Conservation (phyloP, 1,284 basidiomycete species). For the Irpex lacteus region DNA sequence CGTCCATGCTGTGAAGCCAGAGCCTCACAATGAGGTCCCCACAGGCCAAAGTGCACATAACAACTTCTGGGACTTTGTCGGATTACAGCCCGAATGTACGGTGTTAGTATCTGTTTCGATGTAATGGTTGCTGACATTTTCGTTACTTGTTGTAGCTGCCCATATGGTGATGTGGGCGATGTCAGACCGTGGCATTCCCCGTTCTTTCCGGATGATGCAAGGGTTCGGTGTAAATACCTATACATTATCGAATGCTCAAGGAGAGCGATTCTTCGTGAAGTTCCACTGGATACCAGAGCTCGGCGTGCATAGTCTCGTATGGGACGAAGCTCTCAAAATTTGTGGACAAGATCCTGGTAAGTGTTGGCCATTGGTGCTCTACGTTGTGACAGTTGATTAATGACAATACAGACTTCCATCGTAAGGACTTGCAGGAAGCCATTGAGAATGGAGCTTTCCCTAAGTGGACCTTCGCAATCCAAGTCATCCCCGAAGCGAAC, state of each 20-base stretch:
- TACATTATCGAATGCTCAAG: conserved; percentile 63
- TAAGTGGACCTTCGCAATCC: conserved; percentile 77
- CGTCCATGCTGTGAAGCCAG: conserved; percentile 78
- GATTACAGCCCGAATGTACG: conserved; percentile 60
- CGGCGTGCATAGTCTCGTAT: conserved; percentile 78
- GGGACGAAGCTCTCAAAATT: conserved; percentile 86
- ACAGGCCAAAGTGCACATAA: conserved; percentile 71
- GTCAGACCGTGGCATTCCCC: conserved; percentile 79
- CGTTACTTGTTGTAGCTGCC: conserved; percentile 42
- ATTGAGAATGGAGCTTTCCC: conserved; percentile 67
- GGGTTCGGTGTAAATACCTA: conserved; percentile 85
- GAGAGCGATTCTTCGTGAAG: conserved; percentile 78
- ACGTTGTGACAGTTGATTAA: neutral
- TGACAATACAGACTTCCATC: conserved; percentile 60
- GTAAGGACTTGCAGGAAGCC: conserved; percentile 77
- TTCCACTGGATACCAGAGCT: conserved; percentile 83
- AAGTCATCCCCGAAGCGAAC: conserved; percentile 62
- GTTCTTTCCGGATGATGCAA: conserved; percentile 84
- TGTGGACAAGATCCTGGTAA: conserved; percentile 73
- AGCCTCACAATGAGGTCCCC: conserved; percentile 74
- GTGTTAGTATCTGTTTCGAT: conserved; percentile 3
- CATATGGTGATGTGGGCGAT: conserved; percentile 85
- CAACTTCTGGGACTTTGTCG: conserved; percentile 82
- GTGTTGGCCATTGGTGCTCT: conserved; percentile 6
- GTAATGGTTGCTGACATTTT: neutral